Percentiles rank a stretch among this genome's conserved stretches.
These are phyloP conservation scores for Chenopodium berlandieri DNA, from an alignment of 148 eudicot species.

Conservation along the genomic window DNA sequence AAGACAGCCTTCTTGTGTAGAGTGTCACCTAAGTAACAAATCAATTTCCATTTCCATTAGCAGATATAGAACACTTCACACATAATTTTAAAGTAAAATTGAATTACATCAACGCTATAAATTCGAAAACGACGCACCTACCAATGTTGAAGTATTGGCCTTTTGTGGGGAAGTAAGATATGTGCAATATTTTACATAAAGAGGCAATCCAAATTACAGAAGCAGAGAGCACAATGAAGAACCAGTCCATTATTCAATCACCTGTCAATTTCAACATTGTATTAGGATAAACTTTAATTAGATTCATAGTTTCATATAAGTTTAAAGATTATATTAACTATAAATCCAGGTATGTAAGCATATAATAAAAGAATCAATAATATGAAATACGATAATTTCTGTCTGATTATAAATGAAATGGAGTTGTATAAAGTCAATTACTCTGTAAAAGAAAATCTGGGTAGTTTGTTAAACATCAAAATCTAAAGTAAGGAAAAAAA, in stretches of 20 bases:
- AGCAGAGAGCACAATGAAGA: conserved; percentile 19
- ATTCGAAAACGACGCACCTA: conserved; percentile 1
- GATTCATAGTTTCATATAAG: too few relatives aligned
- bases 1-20: conserved; percentile 49
- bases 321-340: not conserved
- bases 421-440: too few relatives aligned
- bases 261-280: conserved; percentile 2
- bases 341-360: not conserved
- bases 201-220: conserved; percentile 37
- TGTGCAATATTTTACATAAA: conserved; percentile 32
- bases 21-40: conserved; percentile 23
- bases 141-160: conserved; percentile 27
- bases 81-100: not conserved
- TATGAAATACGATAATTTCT: too few relatives aligned
- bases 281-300: not conserved
- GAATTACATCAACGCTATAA: not conserved
- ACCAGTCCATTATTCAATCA: conserved; percentile 35
- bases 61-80: not conserved
- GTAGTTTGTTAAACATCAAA: too few relatives aligned
- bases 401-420: not conserved
- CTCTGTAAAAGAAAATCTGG: too few relatives aligned
- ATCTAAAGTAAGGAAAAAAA: too few relatives aligned
- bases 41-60: conserved; percentile 8
- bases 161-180: conserved; percentile 31
- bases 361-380: not conserved